phyloP scores from a whole-genome alignment of 352 stramenopile species.

The Blastocystis hominis region DNA sequence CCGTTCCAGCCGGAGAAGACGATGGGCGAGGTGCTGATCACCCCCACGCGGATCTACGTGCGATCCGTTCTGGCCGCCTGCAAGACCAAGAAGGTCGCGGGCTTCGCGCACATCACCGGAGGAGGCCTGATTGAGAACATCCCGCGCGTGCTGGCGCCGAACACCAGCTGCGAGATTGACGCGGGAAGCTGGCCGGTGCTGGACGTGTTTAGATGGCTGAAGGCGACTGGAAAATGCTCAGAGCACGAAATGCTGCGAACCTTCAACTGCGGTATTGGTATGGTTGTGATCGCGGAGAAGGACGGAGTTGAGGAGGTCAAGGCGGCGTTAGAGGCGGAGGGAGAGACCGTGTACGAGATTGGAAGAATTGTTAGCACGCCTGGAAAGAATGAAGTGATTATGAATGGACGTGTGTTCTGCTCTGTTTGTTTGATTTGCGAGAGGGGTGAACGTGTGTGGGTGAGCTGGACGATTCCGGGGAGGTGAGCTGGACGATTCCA shows the following conservation, averaged over 20 bases:
- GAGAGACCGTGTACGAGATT: slow-evolving; percentile 57
- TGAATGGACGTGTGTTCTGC: slow-evolving; percentile 52
- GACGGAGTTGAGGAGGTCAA: slow-evolving; percentile 60
- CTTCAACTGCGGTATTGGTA: slow-evolving; percentile 97
- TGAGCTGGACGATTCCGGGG: no score
- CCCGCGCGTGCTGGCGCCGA: slow-evolving; percentile 81
- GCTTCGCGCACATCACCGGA: slow-evolving; percentile 93
- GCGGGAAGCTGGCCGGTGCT: slow-evolving; percentile 77
- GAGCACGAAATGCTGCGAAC: slow-evolving; percentile 83
- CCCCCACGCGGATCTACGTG: slow-evolving; percentile 93
- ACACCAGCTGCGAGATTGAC: slow-evolving; percentile 82
- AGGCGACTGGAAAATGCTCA: slow-evolving; percentile 70
- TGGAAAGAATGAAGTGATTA: slow-evolving; percentile 52
- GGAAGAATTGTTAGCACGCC: slow-evolving; percentile 24
- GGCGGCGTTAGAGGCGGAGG: slow-evolving; percentile 39
- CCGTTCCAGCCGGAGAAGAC: slow-evolving; percentile 70
- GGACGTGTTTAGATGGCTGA: slow-evolving; percentile 93
- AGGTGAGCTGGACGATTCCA: no score
- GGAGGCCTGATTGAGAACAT: slow-evolving; percentile 95
- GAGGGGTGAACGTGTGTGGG: no score
- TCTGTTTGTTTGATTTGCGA: neutral
- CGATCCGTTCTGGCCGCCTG: slow-evolving; percentile 71
- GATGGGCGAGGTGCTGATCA: slow-evolving; percentile 84
- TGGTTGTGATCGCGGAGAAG: slow-evolving; percentile 86
- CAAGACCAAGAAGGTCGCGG: slow-evolving; percentile 68